phyloP scores from a whole-genome alignment of 139 green algal genomes.

The Chlamydomonas sp. region DNA sequence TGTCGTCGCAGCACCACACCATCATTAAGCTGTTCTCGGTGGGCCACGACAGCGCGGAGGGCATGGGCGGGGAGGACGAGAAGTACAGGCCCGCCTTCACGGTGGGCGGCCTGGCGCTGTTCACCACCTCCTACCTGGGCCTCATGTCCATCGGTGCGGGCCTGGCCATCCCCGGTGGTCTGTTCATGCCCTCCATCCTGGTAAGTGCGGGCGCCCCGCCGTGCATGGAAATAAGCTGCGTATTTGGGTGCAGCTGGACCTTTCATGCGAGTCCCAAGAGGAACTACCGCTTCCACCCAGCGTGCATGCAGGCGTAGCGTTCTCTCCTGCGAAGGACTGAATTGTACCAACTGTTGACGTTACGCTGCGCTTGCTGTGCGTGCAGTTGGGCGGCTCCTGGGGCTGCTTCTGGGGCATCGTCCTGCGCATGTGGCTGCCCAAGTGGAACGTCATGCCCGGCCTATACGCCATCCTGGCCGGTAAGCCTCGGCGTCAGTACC shows the following conservation, averaged over 20 bases:
- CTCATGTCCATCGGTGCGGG: slow-evolving; percentile 81
- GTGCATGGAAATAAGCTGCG: neutral
- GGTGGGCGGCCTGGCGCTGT: slow-evolving; percentile 60
- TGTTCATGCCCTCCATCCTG: slow-evolving; percentile 95
- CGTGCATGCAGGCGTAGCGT: no score
- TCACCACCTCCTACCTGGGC: slow-evolving; percentile 74
- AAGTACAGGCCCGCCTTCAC: slow-evolving; percentile 63
- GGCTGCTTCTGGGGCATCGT: slow-evolving; percentile 74
- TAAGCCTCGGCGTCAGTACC: neutral
- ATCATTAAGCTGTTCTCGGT: slow-evolving; percentile 82
- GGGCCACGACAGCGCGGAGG: slow-evolving; percentile 26
- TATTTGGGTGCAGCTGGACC: neutral
- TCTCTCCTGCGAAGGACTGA: no score
- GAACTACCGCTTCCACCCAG: no score
- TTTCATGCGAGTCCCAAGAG: neutral
- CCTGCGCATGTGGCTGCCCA: slow-evolving; percentile 67
- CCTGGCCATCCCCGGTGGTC: slow-evolving; percentile 84
- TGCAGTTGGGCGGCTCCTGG: slow-evolving; percentile 70
- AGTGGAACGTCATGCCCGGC: slow-evolving; percentile 68
- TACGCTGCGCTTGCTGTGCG: neutral
- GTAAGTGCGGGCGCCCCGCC: slow-evolving; percentile 36
- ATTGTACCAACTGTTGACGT: neutral
- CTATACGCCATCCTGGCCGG: slow-evolving; percentile 87
- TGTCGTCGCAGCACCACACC: slow-evolving; percentile 76
- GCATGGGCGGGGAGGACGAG: neutral